Conservation (phyloP, 331 rosid species). For the Telfairia occidentalis region DNA sequence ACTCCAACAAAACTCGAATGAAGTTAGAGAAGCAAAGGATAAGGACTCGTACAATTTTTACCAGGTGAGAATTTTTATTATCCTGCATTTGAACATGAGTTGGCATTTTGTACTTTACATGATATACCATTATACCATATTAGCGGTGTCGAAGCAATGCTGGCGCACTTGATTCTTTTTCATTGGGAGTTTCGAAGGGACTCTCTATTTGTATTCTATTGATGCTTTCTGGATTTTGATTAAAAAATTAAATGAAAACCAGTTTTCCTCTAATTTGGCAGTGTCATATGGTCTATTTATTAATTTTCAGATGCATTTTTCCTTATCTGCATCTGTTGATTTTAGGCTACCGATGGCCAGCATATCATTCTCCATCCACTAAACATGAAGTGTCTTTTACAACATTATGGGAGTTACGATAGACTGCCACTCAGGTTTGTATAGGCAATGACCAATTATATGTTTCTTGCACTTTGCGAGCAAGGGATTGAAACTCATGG, state of each 20-base stretch:
- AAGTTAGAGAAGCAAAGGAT: slow-evolving; percentile 37
- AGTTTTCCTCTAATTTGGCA: background rate
- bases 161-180: background rate
- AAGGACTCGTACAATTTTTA: slow-evolving; percentile 64
- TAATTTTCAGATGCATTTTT: background rate
- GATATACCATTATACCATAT: background rate
- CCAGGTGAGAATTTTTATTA: slow-evolving; percentile 42
- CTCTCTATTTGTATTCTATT: background rate
- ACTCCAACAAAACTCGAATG: slow-evolving; percentile 27
- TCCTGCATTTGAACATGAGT: background rate
- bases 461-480: background rate
- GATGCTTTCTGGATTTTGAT: background rate
- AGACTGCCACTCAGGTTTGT: slow-evolving; percentile 75
- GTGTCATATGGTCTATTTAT: background rate
- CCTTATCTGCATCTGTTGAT: slow-evolving; percentile 23
- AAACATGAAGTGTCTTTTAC: slow-evolving; percentile 81
- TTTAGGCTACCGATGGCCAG: slow-evolving; percentile 94
- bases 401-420: slow-evolving; percentile 65
- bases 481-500: background rate
- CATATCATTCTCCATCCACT: slow-evolving; percentile 88
- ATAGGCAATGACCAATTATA: background rate
- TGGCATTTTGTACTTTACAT: background rate
- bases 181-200: background rate
- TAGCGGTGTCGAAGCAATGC: background rate
- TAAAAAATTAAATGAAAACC: background rate